Percentiles rank a stretch among this genome's conserved stretches.
Conservation (phyloP, 805 yeast genomes). For the Myxozyma neglecta region DNA sequence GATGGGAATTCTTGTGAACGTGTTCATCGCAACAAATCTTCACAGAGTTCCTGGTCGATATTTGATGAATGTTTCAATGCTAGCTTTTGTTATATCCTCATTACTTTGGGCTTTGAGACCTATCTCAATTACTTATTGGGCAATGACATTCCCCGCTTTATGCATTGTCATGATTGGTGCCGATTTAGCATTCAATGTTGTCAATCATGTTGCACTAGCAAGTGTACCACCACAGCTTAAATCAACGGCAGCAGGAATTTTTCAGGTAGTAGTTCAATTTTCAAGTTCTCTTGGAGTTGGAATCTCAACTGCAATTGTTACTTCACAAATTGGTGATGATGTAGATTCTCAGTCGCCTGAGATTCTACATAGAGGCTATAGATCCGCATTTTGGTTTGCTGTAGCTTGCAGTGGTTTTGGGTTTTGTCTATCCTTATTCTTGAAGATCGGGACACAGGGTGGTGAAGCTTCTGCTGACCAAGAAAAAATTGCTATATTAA, state of each 20-base stretch:
- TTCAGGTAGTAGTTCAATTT: constrained; percentile 48
- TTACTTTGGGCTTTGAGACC: constrained; percentile 49
- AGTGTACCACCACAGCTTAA: constrained; percentile 45
- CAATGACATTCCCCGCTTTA: constrained; percentile 50
- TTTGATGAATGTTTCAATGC: constrained; percentile 42
- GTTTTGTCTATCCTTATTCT: constrained; percentile 36
- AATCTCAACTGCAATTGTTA: constrained; percentile 41
- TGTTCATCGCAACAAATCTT: constrained; percentile 50
- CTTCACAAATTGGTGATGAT: constrained; percentile 39
- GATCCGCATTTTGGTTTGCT: constrained; percentile 24
- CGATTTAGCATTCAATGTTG: constrained; percentile 50
- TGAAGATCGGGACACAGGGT: constrained; percentile 40
- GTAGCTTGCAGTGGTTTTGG: constrained; percentile 28
- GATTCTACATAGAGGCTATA: constrained; percentile 10
- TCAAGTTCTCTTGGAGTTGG: constrained; percentile 47
- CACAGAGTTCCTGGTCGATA: constrained; percentile 48
- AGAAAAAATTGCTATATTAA: not conserved
- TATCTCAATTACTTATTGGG: constrained; percentile 44
- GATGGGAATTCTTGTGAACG: constrained; percentile 46
- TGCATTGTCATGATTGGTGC: constrained; percentile 49
- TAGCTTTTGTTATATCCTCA: constrained; percentile 42
- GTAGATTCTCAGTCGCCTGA: not conserved
- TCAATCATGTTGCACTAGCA: constrained; percentile 46
- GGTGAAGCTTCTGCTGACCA: constrained; percentile 2
- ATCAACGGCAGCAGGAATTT: constrained; percentile 52